These are phyloP conservation scores for Pistacia atlantica DNA, from an alignment of 345 rosid species.

Conservation along the genomic window DNA sequence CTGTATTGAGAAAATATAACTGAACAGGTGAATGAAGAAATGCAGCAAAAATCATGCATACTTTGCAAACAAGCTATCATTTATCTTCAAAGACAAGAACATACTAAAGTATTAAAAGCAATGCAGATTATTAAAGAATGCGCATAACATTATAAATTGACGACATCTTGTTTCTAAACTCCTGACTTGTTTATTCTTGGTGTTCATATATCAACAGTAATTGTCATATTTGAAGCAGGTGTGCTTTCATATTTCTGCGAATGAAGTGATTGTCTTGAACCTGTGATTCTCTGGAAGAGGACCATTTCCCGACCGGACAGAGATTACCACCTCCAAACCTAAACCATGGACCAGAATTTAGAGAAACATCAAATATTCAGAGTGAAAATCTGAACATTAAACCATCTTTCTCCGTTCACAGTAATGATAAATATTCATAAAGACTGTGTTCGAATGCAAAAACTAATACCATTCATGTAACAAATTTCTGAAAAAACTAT, in stretches of 20 bases:
- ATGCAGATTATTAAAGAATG: background rate
- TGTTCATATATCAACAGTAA: background rate
- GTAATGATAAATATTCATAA: too few species aligned
- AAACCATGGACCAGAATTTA: conserved; percentile 8
- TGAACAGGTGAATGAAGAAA: too few species aligned
- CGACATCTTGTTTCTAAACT: background rate
- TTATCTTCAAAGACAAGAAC: too few species aligned
- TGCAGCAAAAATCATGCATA: too few species aligned
- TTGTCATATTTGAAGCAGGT: background rate
- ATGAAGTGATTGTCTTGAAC: conserved; percentile 65
- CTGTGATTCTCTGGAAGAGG: conserved; percentile 64
- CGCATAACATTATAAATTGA: background rate
- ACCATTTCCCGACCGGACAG: conserved; percentile 72
- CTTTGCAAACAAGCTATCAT: too few species aligned
- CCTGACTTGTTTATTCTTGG: background rate
- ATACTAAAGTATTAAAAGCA: background rate
- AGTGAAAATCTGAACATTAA: background rate
- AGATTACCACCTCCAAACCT: conserved; percentile 66
- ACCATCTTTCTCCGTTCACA: background rate
- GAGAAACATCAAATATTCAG: background rate
- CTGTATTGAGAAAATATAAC: too few species aligned
- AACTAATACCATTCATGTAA: background rate
- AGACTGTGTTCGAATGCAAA: too few species aligned
- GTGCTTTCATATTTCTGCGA: conserved; percentile 51
- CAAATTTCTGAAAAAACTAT: background rate